Evolutionary conservation across 768 basidiomycete species (phyloP).

Genomic region (Leccinum aurantiacum): DNA sequence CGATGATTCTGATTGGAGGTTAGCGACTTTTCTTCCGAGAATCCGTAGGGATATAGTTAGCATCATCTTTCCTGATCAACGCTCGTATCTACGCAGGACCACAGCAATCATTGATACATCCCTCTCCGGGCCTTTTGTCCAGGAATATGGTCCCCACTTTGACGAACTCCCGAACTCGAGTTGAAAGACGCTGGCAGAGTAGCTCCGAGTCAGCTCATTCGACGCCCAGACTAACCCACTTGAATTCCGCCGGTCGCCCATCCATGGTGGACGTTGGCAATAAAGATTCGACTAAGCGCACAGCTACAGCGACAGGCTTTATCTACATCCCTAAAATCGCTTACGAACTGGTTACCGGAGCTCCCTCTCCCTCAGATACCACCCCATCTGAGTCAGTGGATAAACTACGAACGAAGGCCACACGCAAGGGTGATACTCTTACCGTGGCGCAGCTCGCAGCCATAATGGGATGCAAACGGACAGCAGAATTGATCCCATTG

Average conservation of each 20-base stretch:
- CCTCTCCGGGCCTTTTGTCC: not conserved
- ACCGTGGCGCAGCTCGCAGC: conserved; percentile 81
- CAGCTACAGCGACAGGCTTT: conserved; percentile 71
- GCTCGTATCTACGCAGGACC: conserved; percentile 25
- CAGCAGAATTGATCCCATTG: conserved; percentile 79
- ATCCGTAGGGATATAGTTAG: conserved; percentile 19
- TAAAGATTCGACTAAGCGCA: conserved; percentile 61
- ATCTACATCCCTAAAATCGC: conserved; percentile 68
- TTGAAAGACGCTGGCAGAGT: conserved; percentile 27
- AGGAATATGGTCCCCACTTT: not conserved
- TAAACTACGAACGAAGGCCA: conserved; percentile 48
- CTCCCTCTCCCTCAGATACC: conserved; percentile 5
- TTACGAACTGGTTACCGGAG: conserved; percentile 57
- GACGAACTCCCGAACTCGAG: not conserved
- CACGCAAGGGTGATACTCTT: conserved; percentile 67
- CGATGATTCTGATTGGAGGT: conserved; percentile 95
- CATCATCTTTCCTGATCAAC: conserved; percentile 22
- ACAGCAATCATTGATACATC: conserved; percentile 2
- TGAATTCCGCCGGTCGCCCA: conserved; percentile 68
- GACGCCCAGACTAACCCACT: conserved; percentile 56
- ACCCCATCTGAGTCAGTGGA: conserved; percentile 20
- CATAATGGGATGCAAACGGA: conserved; percentile 86
- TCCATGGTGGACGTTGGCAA: conserved; percentile 80
- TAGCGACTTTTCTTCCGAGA: conserved; percentile 50
- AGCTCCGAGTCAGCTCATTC: conserved; percentile 4